A percentile compares a stretch with the other conserved stretches of the same genome.
phyloP scores from a whole-genome alignment of 2,329 filamentous ascomycete genomes.

The Colletotrichum eremochloae region DNA sequence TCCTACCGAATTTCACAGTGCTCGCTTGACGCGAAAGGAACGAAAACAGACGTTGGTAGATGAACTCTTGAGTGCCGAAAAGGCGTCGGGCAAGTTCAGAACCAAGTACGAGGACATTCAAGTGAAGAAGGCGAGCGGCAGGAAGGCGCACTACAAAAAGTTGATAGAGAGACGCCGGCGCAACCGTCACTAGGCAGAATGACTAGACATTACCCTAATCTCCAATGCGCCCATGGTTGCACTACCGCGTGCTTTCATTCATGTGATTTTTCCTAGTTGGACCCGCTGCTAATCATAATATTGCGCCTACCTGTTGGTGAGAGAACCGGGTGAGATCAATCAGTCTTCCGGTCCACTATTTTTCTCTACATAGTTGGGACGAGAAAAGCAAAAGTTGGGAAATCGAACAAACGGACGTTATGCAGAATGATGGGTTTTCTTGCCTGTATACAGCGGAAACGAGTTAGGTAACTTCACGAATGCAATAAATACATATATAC shows the following conservation, averaged over 20 bases:
- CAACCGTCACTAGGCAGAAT: slow-evolving; percentile 35
- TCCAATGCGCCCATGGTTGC: background rate
- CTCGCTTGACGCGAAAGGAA: slow-evolving; percentile 86
- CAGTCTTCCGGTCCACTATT: background rate
- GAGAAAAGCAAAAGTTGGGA: no score
- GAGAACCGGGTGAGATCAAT: background rate
- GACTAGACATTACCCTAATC: background rate
- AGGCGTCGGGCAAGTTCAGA: slow-evolving; percentile 79
- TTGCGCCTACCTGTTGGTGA: background rate
- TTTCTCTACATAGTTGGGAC: background rate
- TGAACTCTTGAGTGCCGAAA: slow-evolving; percentile 80
- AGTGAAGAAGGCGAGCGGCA: slow-evolving; percentile 84
- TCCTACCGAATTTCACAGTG: slow-evolving; percentile 87
- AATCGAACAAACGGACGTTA: background rate
- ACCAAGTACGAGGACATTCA: slow-evolving; percentile 91
- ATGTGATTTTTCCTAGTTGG: no score
- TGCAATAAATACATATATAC: background rate
- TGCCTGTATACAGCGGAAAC: no score
- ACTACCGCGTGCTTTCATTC: background rate
- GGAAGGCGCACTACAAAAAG: slow-evolving; percentile 89
- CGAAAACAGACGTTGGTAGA: slow-evolving; percentile 89
- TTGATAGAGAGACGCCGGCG: slow-evolving; percentile 64
- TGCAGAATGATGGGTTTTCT: no score
- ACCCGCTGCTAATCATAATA: background rate
- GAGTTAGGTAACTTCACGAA: background rate